Evolutionary conservation across 768 basidiomycete species (phyloP).

Genomic region (Phlebiopsis flavidoalba): DNA sequence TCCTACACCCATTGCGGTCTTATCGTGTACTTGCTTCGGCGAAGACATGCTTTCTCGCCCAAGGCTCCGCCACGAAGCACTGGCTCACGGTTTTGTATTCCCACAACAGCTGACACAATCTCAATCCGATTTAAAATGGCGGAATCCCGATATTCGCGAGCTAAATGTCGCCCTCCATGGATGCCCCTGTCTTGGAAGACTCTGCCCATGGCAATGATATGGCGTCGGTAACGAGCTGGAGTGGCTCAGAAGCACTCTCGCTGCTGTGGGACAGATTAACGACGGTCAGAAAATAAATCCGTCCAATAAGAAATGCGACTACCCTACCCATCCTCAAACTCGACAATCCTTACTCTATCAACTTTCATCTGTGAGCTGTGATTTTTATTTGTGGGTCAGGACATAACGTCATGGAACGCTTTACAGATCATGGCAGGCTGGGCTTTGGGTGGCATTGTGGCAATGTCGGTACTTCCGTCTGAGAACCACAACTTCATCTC

Average conservation of each 20-base stretch:
- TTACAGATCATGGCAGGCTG: conserved; percentile 28
- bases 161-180: too few species aligned
- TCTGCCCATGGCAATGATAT: too few species aligned
- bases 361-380: conserved; percentile 42
- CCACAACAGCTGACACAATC: too few species aligned
- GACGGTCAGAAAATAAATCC: conserved; percentile 35
- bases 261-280: conserved; percentile 14
- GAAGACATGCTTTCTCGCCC: too few species aligned
- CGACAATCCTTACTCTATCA: conserved; percentile 39
- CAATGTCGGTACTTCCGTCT: conserved; percentile 22
- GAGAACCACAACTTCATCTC: too few species aligned
- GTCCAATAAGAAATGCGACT: conserved; percentile 44
- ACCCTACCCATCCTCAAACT: conserved; percentile 49
- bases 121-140: too few species aligned
- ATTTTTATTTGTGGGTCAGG: neutral
- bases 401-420: neutral
- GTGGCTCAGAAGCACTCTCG: neutral
- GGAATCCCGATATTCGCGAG: too few species aligned
- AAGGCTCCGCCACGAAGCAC: too few species aligned
- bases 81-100: too few species aligned
- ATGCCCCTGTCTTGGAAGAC: too few species aligned
- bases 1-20: too few species aligned
- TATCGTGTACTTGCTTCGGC: too few species aligned
- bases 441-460: conserved; percentile 52
- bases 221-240: neutral